Base-by-base conservation (phyloP, 139 green algal genomes). In the Mesostigma viride region DNA sequence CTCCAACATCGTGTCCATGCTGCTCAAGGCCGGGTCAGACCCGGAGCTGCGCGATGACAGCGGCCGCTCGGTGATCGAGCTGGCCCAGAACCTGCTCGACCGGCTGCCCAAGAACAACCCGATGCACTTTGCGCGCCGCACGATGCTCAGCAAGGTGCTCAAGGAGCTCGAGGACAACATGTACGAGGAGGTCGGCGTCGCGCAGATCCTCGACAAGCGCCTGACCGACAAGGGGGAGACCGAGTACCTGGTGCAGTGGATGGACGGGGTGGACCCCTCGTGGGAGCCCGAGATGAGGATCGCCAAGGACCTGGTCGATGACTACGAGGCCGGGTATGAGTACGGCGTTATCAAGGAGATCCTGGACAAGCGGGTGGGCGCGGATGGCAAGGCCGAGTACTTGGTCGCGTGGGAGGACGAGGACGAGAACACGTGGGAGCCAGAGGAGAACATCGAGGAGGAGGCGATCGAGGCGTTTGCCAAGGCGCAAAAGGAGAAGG, bases 41-140 rank as follows among this genome's bases (percentile, higher is more conserved):
- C 59, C 68, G 4, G 68, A 74, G 28, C n/a, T 68, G 35, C 31
- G 61, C 24, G 68, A 74, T 58, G 46, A 63, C 11, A 32, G 35
- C 14, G 68, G 58, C 8, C 6, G 30, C 24, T 63, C 68, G n/a
- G 27, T 31, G 28, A 60, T 74, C 3, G 22, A 31, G 34, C 57
- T 74, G 22, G 62, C 47, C 28, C 24, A 74, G 68, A 17, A 17
- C 17, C 17, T 53, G 40, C 17, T 53, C 14, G 40, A 53, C 17
- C 14, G 40, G 17, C 17, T 53, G 40, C 40, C 40, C 40, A 53
- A 53, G 17, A 17, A 53, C 40, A 53, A 53, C 40, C 40, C 40
- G 40, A 14, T 53, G 40, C 40, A 53, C 14, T 53, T 53, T 53
- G 40, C 40, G 14, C 14, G 17, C 14, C 40, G 40, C 14, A 53